Conservation (phyloP, 768 basidiomycete species). For the Mycena galopus region DNA sequence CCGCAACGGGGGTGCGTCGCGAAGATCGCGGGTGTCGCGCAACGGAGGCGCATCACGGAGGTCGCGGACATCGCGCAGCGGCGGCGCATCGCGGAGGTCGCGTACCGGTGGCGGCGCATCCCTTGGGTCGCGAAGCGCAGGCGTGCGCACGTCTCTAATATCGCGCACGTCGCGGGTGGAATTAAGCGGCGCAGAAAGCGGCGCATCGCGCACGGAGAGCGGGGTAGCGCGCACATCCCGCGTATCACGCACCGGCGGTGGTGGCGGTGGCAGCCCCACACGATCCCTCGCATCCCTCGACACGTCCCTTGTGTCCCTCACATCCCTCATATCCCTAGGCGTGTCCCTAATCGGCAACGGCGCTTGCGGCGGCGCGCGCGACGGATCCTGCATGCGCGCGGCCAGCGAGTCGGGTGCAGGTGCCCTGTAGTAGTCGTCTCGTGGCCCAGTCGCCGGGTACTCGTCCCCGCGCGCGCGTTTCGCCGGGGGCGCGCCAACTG, state of each 20-base stretch:
- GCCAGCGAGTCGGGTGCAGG: background rate
- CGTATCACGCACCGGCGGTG: conserved; percentile 11
- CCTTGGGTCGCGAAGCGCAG: conserved; percentile 8
- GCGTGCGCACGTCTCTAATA: conserved; percentile 19
- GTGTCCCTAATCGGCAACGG: background rate
- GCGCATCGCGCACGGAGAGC: background rate
- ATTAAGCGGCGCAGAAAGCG: conserved; percentile 12
- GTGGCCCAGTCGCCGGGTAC: conserved; percentile 7
- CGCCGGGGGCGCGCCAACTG: conserved; percentile 15
- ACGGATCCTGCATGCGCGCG: conserved; percentile 3
- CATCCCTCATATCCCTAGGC: background rate
- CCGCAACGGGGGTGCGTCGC: conserved; percentile 18
- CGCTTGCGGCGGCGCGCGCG: background rate
- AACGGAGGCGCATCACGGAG: conserved; percentile 4
- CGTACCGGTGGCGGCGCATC: background rate
- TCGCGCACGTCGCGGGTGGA: conserved; percentile 12
- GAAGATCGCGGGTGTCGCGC: conserved; percentile 5
- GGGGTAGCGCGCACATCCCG: conserved; percentile 19
- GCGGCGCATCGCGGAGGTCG: conserved; percentile 6
- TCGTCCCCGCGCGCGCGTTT: conserved; percentile 29
- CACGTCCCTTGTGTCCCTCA: background rate
- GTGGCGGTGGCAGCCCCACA: background rate
- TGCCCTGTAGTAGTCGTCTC: conserved; percentile 22
- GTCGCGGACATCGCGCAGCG: conserved; percentile 4
- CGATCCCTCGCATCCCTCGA: conserved; percentile 16